phyloP scores from a whole-genome alignment of 2,329 filamentous ascomycete species.

The Endothia cerciana region DNA sequence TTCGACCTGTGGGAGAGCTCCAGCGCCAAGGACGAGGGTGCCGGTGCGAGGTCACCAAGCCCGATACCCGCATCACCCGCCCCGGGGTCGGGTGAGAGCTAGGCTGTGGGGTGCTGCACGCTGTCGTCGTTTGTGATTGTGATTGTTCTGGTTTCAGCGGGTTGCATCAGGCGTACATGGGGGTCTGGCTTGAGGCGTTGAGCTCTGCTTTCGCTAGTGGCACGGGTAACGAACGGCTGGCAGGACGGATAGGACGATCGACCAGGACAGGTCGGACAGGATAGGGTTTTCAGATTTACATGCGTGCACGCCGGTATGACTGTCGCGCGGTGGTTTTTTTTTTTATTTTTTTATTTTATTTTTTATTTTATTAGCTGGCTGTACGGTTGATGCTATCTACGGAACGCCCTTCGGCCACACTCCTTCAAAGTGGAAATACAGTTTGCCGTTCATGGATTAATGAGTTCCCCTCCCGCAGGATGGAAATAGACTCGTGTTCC shows the following conservation, averaged over 20 bases:
- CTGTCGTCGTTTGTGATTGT: background rate
- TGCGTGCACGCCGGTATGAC: background rate
- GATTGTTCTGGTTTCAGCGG: constrained; percentile 8
- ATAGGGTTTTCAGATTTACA: background rate
- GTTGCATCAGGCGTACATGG: constrained; percentile 1
- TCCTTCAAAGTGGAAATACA: background rate
- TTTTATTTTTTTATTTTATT: background rate
- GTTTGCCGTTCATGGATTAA: background rate
- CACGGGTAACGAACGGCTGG: constrained; percentile 5
- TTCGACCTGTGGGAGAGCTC: constrained; percentile 75
- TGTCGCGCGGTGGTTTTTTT: too few species aligned
- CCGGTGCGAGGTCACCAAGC: constrained; percentile 31
- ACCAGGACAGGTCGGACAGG: constrained; percentile 4
- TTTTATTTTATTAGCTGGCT: background rate
- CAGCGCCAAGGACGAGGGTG: constrained; percentile 63
- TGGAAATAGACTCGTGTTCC: background rate
- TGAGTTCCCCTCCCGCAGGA: background rate
- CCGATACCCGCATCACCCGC: constrained; percentile 25
- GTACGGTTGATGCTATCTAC: background rate
- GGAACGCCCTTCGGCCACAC: background rate
- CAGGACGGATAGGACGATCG: background rate
- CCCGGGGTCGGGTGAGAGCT: constrained; percentile 15
- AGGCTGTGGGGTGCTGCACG: constrained; percentile 14
- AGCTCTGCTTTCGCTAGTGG: constrained; percentile 1
- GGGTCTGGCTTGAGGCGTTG: background rate